Evolutionary conservation across 371 early-diverging fungal species (phyloP).

Genomic region (Choanephora cucurbitarum): DNA sequence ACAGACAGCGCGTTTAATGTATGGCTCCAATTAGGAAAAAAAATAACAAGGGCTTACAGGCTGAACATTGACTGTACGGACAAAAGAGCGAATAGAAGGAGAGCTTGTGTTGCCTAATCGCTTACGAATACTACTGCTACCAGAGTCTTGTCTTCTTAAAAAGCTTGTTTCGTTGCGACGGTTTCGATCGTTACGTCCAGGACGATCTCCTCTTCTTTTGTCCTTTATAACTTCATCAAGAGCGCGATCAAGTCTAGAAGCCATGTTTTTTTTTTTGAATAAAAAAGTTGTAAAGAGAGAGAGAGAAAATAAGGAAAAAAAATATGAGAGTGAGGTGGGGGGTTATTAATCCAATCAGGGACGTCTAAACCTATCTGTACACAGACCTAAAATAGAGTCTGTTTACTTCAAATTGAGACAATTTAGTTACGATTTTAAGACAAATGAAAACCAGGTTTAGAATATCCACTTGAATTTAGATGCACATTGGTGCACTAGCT

Average conservation of each 20-base stretch:
- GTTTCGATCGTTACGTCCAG: constrained; percentile 18
- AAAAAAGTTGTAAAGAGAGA: neutral
- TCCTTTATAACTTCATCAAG: constrained; percentile 57
- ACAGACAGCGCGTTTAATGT: no score
- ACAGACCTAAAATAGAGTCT: no score
- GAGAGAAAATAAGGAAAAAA: constrained; percentile 1
- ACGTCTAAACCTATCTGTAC: no score
- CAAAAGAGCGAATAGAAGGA: constrained; percentile 28
- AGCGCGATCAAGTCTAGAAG: constrained; percentile 47
- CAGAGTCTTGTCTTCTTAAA: constrained; percentile 6
- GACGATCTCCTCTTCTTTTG: constrained; percentile 33
- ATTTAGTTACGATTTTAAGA: no score
- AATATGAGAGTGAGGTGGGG: neutral
- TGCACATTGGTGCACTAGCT: no score
- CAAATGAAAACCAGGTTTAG: no score
- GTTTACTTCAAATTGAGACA: no score
- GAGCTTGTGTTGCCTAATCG: constrained; percentile 18
- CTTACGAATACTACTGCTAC: constrained; percentile 32
- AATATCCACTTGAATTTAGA: no score
- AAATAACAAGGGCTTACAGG: constrained; percentile 23
- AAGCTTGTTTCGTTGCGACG: constrained; percentile 5
- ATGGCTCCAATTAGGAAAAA: no score
- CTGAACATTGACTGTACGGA: constrained; percentile 39
- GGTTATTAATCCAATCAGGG: no score
- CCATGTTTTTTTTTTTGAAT: constrained; percentile 25